Percentiles rank a stretch among this genome's conserved stretches.
Evolutionary conservation across 2,329 filamentous ascomycete genomes (phyloP).

Genomic region (Pseudofabraea citricarpa): DNA sequence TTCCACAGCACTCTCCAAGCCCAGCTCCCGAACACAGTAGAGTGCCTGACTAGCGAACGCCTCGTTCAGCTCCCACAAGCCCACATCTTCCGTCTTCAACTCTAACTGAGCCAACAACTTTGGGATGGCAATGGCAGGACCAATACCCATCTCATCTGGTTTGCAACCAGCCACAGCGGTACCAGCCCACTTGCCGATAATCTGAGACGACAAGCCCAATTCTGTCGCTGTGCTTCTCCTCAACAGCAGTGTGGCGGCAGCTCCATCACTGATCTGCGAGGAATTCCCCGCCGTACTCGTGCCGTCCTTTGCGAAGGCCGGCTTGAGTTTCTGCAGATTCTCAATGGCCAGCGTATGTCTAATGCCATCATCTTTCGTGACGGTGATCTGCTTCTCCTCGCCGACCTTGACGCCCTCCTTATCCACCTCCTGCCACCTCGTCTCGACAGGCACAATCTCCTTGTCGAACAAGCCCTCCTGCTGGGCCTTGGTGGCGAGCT

Average conservation of each 20-base stretch:
- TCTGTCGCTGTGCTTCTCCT: conserved; percentile 71
- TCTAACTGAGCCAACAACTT: conserved; percentile 69
- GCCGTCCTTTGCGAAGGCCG: conserved; percentile 73
- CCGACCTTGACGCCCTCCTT: conserved; percentile 53
- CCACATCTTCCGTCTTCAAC: conserved; percentile 63
- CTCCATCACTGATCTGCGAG: conserved; percentile 83
- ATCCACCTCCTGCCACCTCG: conserved; percentile 60
- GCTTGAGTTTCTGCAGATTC: conserved; percentile 74
- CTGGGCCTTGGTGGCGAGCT: conserved; percentile 67
- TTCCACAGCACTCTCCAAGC: conserved; percentile 57
- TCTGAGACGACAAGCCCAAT: conserved; percentile 62
- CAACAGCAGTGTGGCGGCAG: conserved; percentile 80
- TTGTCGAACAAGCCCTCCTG: conserved; percentile 63
- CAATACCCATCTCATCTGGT: conserved; percentile 93
- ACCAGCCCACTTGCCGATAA: conserved; percentile 80
- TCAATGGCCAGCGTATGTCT: conserved; percentile 62
- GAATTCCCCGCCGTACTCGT: conserved; percentile 81
- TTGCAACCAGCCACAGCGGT: conserved; percentile 71
- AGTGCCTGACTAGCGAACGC: conserved; percentile 63
- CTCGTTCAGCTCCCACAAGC: conserved; percentile 93
- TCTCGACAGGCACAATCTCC: conserved; percentile 79
- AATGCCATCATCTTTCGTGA: conserved; percentile 79
- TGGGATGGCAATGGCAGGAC: conserved; percentile 81
- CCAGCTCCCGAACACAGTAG: conserved; percentile 68
- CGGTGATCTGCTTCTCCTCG: conserved; percentile 57